Conservation (phyloP, 2,329 filamentous ascomycete species). For the Shiraia bambusicola region DNA sequence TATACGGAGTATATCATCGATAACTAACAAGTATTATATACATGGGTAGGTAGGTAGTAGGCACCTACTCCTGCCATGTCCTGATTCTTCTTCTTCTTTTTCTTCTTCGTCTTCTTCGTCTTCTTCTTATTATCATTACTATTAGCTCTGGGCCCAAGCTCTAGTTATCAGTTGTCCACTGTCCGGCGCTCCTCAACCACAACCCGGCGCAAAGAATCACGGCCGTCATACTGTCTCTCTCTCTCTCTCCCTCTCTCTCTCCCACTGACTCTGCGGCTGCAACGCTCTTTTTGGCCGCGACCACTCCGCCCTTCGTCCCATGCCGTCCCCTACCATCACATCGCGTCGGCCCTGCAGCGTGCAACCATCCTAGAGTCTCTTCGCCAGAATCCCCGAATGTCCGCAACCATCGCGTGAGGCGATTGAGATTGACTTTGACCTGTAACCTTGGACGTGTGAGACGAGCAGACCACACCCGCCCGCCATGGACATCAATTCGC, state of each 20-base stretch:
- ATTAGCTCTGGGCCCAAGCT: constrained; percentile 30
- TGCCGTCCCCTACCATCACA: constrained; percentile 21
- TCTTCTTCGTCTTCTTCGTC: too few species aligned
- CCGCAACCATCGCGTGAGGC: background rate
- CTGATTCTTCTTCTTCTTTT: too few species aligned
- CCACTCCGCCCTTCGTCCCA: constrained; percentile 20
- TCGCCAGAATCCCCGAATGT: background rate
- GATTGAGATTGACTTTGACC: background rate
- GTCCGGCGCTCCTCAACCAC: constrained; percentile 11
- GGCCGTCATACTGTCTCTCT: constrained; percentile 14
- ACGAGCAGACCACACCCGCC: too few species aligned
- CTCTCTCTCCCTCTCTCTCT: too few species aligned
- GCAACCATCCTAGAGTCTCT: constrained; percentile 12
- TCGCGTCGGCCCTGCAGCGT: constrained; percentile 18
- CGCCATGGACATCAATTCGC: constrained; percentile 53
- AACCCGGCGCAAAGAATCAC: constrained; percentile 14
- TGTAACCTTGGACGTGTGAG: background rate
- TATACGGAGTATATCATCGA: too few species aligned
- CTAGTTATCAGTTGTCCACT: constrained; percentile 13
- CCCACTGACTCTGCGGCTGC: constrained; percentile 12
- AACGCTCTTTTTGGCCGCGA: constrained; percentile 10
- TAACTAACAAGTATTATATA: too few species aligned
- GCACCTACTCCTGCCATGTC: constrained; percentile 26
- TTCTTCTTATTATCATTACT: too few species aligned
- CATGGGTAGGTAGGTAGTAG: too few species aligned